Percentiles rank a stretch among this genome's conserved stretches.
Evolutionary conservation across 768 basidiomycete genomes (phyloP).

Genomic region (Sarcodon aspratus): DNA sequence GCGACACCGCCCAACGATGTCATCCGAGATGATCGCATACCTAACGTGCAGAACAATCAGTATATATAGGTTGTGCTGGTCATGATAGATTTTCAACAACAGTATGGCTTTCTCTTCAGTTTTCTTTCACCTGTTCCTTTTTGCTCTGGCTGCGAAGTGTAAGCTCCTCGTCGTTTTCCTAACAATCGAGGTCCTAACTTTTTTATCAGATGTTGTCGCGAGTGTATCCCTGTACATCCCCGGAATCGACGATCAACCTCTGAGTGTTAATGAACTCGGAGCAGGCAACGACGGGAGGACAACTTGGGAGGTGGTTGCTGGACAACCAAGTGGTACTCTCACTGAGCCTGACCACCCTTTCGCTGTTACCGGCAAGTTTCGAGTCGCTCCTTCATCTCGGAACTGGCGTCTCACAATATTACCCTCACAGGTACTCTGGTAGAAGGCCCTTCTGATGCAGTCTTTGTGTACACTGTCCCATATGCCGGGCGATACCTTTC

Average conservation of each 20-base stretch:
- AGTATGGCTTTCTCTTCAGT: too few relatives aligned
- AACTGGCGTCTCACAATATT: neutral
- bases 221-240: conserved; percentile 34
- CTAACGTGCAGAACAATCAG: too few relatives aligned
- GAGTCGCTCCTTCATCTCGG: neutral
- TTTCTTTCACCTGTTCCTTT: too few relatives aligned
- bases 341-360: conserved; percentile 22
- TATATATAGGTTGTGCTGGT: too few relatives aligned
- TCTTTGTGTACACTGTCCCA: conserved; percentile 22
- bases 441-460: conserved; percentile 27
- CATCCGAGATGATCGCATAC: too few relatives aligned
- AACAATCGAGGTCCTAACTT: too few relatives aligned
- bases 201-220: conserved; percentile 13
- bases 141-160: too few relatives aligned
- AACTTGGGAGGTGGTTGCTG: conserved; percentile 28
- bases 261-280: conserved; percentile 30
- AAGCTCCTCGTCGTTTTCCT: too few relatives aligned
- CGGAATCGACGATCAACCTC: conserved; percentile 31
- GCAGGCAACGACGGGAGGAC: conserved; percentile 29
- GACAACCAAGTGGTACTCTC: conserved; percentile 20
- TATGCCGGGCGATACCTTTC: conserved; percentile 5
- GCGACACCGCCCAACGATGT: too few relatives aligned
- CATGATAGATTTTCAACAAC: too few relatives aligned
- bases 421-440: conserved; percentile 30
- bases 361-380: conserved; percentile 20